Conservation (phyloP, 176 grass and related monocot species). For the Cenchrus americanus region DNA sequence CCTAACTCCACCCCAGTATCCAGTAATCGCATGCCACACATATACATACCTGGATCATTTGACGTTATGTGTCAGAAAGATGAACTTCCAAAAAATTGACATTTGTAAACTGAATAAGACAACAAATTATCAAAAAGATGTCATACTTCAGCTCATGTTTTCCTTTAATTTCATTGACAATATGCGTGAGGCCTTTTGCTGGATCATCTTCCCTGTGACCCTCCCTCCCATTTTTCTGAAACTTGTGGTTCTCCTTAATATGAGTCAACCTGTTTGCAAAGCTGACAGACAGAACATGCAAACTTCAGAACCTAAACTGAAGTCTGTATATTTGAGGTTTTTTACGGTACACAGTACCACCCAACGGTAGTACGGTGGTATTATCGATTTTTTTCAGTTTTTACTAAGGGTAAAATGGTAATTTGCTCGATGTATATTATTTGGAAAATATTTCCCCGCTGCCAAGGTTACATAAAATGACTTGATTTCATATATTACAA, state of each 20-base stretch:
- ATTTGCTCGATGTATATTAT: too few species aligned
- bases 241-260: constrained; percentile 92
- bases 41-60: constrained; percentile 66
- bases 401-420: too few species aligned
- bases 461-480: too few species aligned
- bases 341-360: too few species aligned
- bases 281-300: constrained; percentile 46
- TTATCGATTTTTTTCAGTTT: too few species aligned
- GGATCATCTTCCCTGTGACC: constrained; percentile 66
- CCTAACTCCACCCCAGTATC: constrained; percentile 90
- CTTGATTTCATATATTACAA: too few species aligned
- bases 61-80: background rate
- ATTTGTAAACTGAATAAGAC: background rate
- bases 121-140: background rate
- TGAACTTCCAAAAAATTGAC: background rate
- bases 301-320: constrained; percentile 16
- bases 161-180: constrained; percentile 69
- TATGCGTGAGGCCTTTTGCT: constrained; percentile 58
- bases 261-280: constrained; percentile 89
- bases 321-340: too few species aligned
- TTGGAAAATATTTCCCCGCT: too few species aligned
- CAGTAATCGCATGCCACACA: constrained; percentile 86
- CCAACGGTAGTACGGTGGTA: too few species aligned
- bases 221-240: constrained; percentile 76
- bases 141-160: constrained; percentile 78